Percentiles rank a stretch among this genome's conserved stretches.
phyloP scores from a whole-genome alignment of 345 rosid genomes.

The Bruguiera parviflora region DNA sequence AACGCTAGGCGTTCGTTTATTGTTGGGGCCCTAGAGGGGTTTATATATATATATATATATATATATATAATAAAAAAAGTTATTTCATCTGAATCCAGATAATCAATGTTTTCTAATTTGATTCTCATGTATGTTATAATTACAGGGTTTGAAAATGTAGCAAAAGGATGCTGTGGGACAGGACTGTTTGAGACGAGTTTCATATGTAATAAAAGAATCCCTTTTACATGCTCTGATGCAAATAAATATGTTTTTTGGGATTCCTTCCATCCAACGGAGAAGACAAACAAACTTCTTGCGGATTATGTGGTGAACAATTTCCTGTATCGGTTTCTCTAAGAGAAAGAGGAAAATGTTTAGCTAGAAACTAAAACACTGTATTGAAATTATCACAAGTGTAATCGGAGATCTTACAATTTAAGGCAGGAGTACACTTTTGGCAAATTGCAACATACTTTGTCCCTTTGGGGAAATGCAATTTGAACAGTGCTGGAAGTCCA shows the following conservation, averaged over 20 bases:
- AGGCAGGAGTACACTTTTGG: no score
- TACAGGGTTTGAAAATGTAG: constrained; percentile 11
- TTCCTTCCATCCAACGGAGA: not conserved
- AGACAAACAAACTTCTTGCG: not conserved
- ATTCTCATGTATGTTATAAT: not conserved
- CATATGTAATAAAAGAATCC: not conserved
- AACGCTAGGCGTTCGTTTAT: no score
- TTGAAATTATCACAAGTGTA: no score
- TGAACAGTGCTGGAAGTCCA: constrained; percentile 79
- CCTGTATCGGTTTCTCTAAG: not conserved
- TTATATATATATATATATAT: no score
- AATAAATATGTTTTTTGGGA: not conserved
- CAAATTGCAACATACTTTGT: constrained; percentile 34
- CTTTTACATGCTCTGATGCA: constrained; percentile 1
- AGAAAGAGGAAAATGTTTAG: no score
- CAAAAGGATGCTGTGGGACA: constrained; percentile 10
- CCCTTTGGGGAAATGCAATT: constrained; percentile 70
- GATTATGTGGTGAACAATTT: not conserved
- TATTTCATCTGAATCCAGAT: not conserved
- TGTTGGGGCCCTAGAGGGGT: no score
- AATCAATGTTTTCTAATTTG: not conserved
- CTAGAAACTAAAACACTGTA: no score
- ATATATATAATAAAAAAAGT: no score
- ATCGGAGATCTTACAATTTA: no score
- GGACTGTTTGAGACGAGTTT: constrained; percentile 7